phyloP scores from a whole-genome alignment of 176 grass and related monocot species.

The Chrysopogon serrulatus region DNA sequence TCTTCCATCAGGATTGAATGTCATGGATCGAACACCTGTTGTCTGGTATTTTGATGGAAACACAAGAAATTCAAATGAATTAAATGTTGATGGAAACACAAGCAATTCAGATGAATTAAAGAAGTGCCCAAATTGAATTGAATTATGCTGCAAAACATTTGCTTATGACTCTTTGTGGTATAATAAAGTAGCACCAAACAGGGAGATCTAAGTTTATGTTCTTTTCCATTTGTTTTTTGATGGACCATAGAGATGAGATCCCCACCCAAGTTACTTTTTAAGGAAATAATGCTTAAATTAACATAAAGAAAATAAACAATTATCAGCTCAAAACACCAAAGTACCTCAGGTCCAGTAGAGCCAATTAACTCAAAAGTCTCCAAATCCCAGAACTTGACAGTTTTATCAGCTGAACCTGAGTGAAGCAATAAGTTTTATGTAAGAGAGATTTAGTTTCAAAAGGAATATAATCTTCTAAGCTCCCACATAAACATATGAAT shows the following conservation, averaged over 20 bases:
- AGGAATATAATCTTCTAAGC: conserved; percentile 4
- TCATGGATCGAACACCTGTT: conserved; percentile 91
- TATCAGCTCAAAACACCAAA: not conserved
- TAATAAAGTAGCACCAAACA: not conserved
- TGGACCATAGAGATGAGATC: not conserved
- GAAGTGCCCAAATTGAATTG: not conserved
- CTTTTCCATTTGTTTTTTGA: not conserved
- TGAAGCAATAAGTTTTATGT: conserved; percentile 19
- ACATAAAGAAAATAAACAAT: conserved; percentile 2
- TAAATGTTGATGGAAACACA: conserved; percentile 7
- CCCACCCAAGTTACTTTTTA: not conserved
- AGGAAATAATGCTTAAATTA: not conserved
- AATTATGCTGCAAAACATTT: not conserved
- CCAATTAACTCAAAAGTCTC: conserved; percentile 98
- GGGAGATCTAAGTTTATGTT: not conserved
- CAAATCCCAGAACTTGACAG: conserved; percentile 98
- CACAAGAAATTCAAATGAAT: conserved; percentile 1
- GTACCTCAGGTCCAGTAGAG: conserved; percentile 91
- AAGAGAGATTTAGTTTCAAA: conserved; percentile 15
- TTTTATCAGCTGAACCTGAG: conserved; percentile 92
- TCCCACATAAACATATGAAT: not conserved
- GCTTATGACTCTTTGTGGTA: not conserved
- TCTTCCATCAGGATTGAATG: conserved; percentile 96
- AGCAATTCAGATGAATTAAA: conserved; percentile 10
- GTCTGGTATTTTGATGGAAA: conserved; percentile 49